Conservation (phyloP, 2,329 filamentous ascomycete genomes). For the Alternaria sp. region DNA sequence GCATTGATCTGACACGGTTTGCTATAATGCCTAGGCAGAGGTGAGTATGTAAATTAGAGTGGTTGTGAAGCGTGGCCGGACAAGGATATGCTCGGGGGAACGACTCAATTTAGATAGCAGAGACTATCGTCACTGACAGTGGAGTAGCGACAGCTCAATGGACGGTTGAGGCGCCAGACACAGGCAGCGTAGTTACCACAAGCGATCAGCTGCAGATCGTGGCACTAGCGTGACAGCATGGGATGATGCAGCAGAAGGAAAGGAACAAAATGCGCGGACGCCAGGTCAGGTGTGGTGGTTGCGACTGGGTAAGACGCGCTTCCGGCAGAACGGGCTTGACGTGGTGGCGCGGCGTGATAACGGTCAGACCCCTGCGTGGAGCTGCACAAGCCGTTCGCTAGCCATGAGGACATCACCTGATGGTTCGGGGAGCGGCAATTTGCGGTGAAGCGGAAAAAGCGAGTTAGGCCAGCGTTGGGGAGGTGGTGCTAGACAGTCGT, state of each 20-base stretch:
- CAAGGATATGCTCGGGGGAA: no score
- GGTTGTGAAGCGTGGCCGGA: background rate
- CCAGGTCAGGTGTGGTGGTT: background rate
- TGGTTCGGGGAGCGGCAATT: background rate
- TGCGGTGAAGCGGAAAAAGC: constrained; percentile 8
- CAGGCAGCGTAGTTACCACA: background rate
- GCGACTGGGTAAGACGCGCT: constrained; percentile 1
- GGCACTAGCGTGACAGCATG: background rate
- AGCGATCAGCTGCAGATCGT: constrained; percentile 2
- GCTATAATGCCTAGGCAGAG: background rate
- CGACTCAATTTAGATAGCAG: no score
- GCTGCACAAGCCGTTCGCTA: background rate
- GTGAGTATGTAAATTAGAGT: background rate
- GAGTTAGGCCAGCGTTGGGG: constrained; percentile 3
- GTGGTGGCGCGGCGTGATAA: constrained; percentile 7
- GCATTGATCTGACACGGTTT: constrained; percentile 3
- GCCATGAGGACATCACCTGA: background rate
- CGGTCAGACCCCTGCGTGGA: constrained; percentile 3
- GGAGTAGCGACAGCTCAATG: background rate
- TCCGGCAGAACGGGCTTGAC: constrained; percentile 6
- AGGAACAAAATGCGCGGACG: constrained; percentile 1
- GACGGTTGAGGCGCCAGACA: background rate
- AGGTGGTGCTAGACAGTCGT: background rate
- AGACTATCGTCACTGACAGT: no score
- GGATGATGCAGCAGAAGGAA: background rate